Evolutionary conservation across 2,329 filamentous ascomycete species (phyloP).

Genomic region (Penicillium brasilianum): DNA sequence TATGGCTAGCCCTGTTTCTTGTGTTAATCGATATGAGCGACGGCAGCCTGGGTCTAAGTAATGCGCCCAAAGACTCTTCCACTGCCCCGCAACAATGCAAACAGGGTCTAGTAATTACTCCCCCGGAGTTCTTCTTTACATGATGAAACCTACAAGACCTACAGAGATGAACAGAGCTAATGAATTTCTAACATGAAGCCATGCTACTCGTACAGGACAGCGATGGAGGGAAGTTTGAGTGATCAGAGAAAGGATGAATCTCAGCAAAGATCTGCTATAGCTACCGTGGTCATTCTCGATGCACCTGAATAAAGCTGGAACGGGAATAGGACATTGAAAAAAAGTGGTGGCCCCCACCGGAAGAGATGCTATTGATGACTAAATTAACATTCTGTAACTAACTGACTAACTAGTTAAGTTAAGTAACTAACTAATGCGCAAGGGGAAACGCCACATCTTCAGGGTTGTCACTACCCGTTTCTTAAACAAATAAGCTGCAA

Average conservation of each 20-base stretch:
- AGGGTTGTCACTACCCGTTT: background rate
- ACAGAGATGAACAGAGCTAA: background rate
- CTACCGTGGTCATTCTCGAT: background rate
- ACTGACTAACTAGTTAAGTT: too few species aligned
- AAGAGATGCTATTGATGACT: background rate
- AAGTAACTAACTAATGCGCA: background rate
- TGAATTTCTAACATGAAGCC: background rate
- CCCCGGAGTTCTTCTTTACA: background rate
- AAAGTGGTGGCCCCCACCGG: slow-evolving; percentile 8
- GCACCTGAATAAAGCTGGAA: slow-evolving; percentile 17
- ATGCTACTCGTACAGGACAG: background rate
- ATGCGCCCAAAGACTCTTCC: background rate
- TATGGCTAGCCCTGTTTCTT: background rate
- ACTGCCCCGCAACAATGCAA: background rate
- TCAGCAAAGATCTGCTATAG: background rate
- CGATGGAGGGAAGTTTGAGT: background rate
- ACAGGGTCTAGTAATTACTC: background rate
- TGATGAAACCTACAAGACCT: background rate
- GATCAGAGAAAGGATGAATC: background rate
- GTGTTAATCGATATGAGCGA: background rate
- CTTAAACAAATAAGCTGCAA: background rate
- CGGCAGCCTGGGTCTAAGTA: background rate
- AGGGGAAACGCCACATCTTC: slow-evolving; percentile 4
- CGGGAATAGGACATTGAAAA: background rate
- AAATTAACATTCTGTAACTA: background rate